Evolutionary conservation across 768 basidiomycete species (phyloP).

Genomic region (Trametes gibbosa): DNA sequence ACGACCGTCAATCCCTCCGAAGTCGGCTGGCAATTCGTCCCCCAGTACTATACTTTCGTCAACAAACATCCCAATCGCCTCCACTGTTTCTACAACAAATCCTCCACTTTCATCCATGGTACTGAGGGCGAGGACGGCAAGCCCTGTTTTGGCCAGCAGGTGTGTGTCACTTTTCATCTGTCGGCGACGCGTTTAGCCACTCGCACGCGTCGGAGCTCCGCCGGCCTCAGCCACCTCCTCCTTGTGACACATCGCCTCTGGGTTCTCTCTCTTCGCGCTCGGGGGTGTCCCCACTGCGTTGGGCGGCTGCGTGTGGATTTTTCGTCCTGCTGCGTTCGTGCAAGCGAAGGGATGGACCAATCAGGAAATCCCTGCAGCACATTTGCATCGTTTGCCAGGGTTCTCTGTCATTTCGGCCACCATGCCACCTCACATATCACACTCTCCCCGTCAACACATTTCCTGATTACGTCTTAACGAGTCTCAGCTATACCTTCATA

Average conservation of each 20-base stretch:
- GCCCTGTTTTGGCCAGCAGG: slow-evolving; percentile 91
- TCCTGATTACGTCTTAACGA: not conserved
- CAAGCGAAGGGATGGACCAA: not conserved
- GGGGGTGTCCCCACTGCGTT: not conserved
- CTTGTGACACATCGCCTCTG: not conserved
- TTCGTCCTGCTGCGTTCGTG: not conserved
- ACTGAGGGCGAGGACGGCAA: slow-evolving; percentile 94
- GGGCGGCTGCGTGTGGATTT: not conserved
- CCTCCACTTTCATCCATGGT: slow-evolving; percentile 94
- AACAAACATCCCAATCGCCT: slow-evolving; percentile 96
- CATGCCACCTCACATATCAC: too few species aligned
- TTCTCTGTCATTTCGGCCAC: not conserved
- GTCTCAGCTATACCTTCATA: not conserved
- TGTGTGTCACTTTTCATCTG: slow-evolving; percentile 36
- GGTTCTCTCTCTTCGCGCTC: not conserved
- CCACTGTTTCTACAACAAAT: slow-evolving; percentile 99
- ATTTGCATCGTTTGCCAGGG: not conserved
- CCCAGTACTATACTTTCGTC: slow-evolving; percentile 98
- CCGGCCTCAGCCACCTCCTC: not conserved
- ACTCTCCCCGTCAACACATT: too few species aligned
- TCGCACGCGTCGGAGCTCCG: not conserved
- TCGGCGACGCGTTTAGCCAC: slow-evolving; percentile 9
- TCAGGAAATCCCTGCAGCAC: not conserved
- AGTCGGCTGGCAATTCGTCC: slow-evolving; percentile 99
- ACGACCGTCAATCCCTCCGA: slow-evolving; percentile 74